Percentiles rank a stretch among this genome's conserved stretches.
Evolutionary conservation across 2,329 filamentous ascomycete species (phyloP).

Genomic region (Neonectria coccinea): DNA sequence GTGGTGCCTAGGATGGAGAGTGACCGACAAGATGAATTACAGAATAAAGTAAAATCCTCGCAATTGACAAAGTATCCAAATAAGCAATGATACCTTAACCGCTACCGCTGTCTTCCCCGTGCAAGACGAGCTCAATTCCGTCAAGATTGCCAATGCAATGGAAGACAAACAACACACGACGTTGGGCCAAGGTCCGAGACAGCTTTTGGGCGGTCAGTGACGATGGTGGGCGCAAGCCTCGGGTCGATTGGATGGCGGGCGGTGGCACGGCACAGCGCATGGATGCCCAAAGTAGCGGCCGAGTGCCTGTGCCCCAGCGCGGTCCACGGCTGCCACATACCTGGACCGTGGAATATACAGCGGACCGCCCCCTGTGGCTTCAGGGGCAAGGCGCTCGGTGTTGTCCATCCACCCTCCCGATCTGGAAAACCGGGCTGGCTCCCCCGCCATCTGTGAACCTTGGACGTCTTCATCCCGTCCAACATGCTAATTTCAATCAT

Average conservation of each 20-base stretch:
- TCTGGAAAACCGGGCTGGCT: background rate
- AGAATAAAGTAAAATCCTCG: background rate
- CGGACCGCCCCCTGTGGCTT: constrained; percentile 6
- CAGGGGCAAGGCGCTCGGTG: background rate
- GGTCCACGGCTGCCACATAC: background rate
- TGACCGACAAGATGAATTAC: background rate
- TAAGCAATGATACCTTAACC: background rate
- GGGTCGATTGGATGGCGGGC: constrained; percentile 15
- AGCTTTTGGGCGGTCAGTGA: constrained; percentile 39
- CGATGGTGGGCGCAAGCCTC: background rate
- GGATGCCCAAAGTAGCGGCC: background rate
- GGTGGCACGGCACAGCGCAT: constrained; percentile 24
- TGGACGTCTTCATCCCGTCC: background rate
- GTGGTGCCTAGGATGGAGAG: background rate
- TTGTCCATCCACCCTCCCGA: background rate
- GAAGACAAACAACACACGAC: constrained; percentile 19
- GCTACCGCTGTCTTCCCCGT: background rate
- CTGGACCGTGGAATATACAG: constrained; percentile 3
- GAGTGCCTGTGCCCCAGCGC: background rate
- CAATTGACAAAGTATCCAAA: background rate
- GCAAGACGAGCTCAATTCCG: background rate
- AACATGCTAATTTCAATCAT: background rate
- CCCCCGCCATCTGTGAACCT: background rate
- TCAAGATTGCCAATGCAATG: background rate
- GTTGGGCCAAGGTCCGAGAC: constrained; percentile 42